Evolutionary conservation across 352 stramenopile species (phyloP), one percentile per base, ranked within the genome.

Genomic region (Phytophthora rubi): DNA sequence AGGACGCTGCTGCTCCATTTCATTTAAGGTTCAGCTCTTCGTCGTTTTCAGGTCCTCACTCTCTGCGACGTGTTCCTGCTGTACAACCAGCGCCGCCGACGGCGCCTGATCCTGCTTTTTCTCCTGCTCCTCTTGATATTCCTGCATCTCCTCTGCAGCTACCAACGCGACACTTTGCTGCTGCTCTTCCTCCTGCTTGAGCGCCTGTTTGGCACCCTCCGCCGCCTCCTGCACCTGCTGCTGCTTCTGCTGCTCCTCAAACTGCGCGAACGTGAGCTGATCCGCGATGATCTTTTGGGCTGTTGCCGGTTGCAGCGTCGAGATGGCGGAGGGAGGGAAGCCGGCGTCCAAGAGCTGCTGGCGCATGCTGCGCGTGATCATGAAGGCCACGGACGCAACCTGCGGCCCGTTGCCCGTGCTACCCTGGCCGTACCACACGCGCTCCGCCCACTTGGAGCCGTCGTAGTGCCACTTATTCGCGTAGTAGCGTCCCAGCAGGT

Each of bases 381-480:
- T 95, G 61, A 95, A 95, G 48, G 87, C 85, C 70, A 95, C 86
- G 26, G 84, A 90, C 21, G 85, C 85, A 26, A 89, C 76, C n/a
- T 75, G 69, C 23, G 79, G 71, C 1, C 79, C 59, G 8, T 71
- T 71, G n/a, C 71, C 69, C 18, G 73, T 79, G 51, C 80, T 83
- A 3, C 73, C 70, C 48, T 80, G 71, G 56, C 85, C 87, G 56
- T 91, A 88, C 85, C 84, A 92, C 18, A 92, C 71, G 52, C 85
- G 77, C 54, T 93, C 85, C 54, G 73, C 76, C 81, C 79, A 91
- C 61, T 93, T 95, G 49, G 77, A 83, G 18, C 81, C 85, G 62
- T 93, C 83, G 53, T 94, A 94, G 44, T 92, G 87, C 87, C 87
- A 94, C 68, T 92, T 94, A 59, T 94, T 94, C 35, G 81, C 62